Evolutionary conservation across 768 basidiomycete genomes (phyloP).

Genomic region (Naematelia aurantialba): DNA sequence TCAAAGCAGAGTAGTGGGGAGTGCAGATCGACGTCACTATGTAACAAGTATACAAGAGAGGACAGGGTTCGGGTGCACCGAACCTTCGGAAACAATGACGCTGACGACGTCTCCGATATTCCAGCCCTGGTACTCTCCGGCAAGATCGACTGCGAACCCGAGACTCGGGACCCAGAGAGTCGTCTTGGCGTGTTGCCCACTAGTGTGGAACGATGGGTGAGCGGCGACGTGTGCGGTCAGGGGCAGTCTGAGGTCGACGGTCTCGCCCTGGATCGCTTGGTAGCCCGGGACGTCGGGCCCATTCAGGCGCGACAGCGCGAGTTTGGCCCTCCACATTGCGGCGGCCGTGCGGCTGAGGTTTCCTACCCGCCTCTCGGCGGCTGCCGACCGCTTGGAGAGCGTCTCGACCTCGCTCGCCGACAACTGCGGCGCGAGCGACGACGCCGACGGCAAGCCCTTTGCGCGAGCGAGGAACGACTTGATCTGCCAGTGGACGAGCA

Average conservation of each 20-base stretch:
- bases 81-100: slow-evolving; percentile 15
- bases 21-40: too few relatives aligned
- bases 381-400: slow-evolving; percentile 13
- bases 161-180: slow-evolving; percentile 16
- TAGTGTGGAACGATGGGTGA: not conserved
- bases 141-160: not conserved
- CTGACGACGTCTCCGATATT: slow-evolving; percentile 23
- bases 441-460: not conserved
- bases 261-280: slow-evolving; percentile 6
- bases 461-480: slow-evolving; percentile 60
- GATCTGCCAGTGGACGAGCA: slow-evolving; percentile 89
- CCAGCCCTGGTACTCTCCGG: not conserved
- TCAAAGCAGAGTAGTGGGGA: too few relatives aligned
- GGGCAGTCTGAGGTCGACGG: slow-evolving; percentile 16
- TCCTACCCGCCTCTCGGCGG: slow-evolving; percentile 10
- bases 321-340: slow-evolving; percentile 24
- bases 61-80: slow-evolving; percentile 26
- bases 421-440: slow-evolving; percentile 3
- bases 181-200: slow-evolving; percentile 1
- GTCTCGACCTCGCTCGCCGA: slow-evolving; percentile 16
- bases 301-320: slow-evolving; percentile 4
- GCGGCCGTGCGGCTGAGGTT: slow-evolving; percentile 13
- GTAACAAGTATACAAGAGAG: slow-evolving; percentile 8
- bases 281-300: not conserved
- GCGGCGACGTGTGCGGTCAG: slow-evolving; percentile 14